Evolutionary conservation across 331 rosid species (phyloP), one percentile per base, ranked within the genome.

Genomic region (Arachis monticola): DNA sequence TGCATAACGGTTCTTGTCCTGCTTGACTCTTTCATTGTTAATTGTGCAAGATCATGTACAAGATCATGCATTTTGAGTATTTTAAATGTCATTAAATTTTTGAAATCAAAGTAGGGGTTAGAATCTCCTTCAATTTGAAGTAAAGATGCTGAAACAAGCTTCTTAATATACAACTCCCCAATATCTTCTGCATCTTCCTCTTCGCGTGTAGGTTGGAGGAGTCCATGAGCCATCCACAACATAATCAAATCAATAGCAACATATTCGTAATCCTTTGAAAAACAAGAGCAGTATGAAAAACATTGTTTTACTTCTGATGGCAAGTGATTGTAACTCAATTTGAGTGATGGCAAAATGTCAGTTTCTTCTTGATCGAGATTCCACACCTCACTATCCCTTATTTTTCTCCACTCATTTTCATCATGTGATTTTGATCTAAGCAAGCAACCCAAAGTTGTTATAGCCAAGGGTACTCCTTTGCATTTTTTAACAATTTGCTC

Each of bases 211-310:
- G 77, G 17, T 65, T 67, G 67, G 53, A 85, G 74, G 14, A 71
- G 53, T 11, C 84, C 86, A 14, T 79, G 71, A 0, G 85, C 80
- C 81, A 76, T 57, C 88, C 88, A 84, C 10, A 70, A 40, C 0
- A 11, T 13, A 52, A 78, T 50, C 74, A 81, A 53, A 0, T 10
- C 10, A 40, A 2, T 0, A 0, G 1, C 40, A 1, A 0, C 0
- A 14, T 53, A 80, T 17, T 32, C 8, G 4, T 74, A 31, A 14
- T 67, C 80, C 53, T 80, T 80, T 3, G 84, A 72, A 14, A 68
- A 80, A 52, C 46, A 3, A 0, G 80, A 68, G 53, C 47, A 68
- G 8, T 32, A 69, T 7, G 68, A 65, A 60, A 80, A 80, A 30
- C 80, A 85, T 31, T n/a, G 76, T 7, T 62, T 82, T 68, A 79